A percentile compares a stretch with the other conserved stretches of the same genome.
These are phyloP conservation scores for Eleusine coracana DNA, from an alignment of 176 grass and related monocot species.

Conservation along the genomic window DNA sequence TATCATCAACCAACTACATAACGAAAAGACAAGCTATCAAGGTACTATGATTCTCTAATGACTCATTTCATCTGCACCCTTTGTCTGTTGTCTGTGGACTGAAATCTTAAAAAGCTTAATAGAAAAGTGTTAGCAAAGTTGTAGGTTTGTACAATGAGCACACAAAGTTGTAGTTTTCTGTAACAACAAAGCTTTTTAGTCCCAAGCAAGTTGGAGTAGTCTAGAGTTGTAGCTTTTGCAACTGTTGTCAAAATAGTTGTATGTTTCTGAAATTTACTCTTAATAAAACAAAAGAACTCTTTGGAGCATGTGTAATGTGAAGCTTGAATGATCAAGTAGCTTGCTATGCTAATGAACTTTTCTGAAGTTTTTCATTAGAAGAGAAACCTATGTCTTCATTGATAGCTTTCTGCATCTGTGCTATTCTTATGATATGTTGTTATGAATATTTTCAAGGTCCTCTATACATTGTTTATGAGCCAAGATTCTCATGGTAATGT, in stretches of 20 bases:
- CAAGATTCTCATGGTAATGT: conserved; percentile 33
- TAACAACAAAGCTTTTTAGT: no score
- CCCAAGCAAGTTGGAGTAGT: no score
- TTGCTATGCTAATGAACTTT: not conserved
- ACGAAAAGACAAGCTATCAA: conserved; percentile 98
- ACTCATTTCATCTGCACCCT: not conserved
- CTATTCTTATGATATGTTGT: not conserved
- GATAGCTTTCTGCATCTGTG: not conserved
- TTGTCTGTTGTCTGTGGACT: not conserved
- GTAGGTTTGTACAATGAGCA: no score
- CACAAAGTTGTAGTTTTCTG: no score
- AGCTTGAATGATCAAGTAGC: conserved; percentile 17
- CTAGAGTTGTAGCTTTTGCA: not conserved
- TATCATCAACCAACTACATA: conserved; percentile 88
- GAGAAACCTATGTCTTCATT: not conserved
- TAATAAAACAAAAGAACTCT: not conserved
- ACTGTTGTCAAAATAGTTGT: not conserved
- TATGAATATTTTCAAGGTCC: conserved; percentile 9
- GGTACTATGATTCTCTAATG: conserved; percentile 49
- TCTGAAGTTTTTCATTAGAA: not conserved
- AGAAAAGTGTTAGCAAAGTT: no score
- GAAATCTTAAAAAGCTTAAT: not conserved
- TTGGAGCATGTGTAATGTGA: not conserved
- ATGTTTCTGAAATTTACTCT: not conserved
- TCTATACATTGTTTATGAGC: conserved; percentile 5